A percentile compares a stretch with the other conserved stretches of the same genome.
Conservation (phyloP, 1,284 basidiomycete genomes). For the Athelia psychrophila region DNA sequence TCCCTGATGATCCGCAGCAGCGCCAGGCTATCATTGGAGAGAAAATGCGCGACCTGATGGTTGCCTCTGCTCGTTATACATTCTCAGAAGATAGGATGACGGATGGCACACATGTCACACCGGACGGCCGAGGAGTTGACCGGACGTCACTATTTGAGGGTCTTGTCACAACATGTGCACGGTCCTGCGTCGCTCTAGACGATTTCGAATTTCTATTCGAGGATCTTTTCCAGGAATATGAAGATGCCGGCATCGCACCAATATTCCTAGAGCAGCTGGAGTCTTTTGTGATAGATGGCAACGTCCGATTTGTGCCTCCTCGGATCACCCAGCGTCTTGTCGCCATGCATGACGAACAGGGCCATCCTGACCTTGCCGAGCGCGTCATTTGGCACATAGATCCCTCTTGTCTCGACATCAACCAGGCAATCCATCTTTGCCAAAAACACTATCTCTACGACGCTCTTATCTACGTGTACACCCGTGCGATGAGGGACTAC, state of each 20-base stretch:
- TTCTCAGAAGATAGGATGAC: slow-evolving; percentile 95
- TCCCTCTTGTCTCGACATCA: slow-evolving; percentile 87
- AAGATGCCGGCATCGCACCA: slow-evolving; percentile 80
- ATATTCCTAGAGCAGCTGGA: slow-evolving; percentile 89
- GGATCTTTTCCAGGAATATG: slow-evolving; percentile 89
- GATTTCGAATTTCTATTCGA: slow-evolving; percentile 90
- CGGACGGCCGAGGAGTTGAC: slow-evolving; percentile 89
- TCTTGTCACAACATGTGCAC: slow-evolving; percentile 79
- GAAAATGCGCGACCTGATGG: slow-evolving; percentile 82
- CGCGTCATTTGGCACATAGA: slow-evolving; percentile 96
- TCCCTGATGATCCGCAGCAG: slow-evolving; percentile 65
- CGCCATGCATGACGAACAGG: slow-evolving; percentile 71
- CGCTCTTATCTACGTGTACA: slow-evolving; percentile 94
- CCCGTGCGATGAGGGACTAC: slow-evolving; percentile 84
- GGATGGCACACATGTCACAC: slow-evolving; percentile 81
- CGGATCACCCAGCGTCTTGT: slow-evolving; percentile 87
- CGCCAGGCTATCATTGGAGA: slow-evolving; percentile 70
- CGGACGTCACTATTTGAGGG: slow-evolving; percentile 88
- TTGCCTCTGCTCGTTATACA: slow-evolving; percentile 84
- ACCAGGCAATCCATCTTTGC: slow-evolving; percentile 89
- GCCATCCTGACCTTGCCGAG: slow-evolving; percentile 78
- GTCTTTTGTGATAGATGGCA: slow-evolving; percentile 77
- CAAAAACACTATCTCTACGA: slow-evolving; percentile 85
- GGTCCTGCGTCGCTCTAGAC: slow-evolving; percentile 79
- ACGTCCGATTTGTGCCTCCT: slow-evolving; percentile 77